Evolutionary conservation across 139 green algal genomes (phyloP).

Genomic region (Desmodesmus armatus): DNA sequence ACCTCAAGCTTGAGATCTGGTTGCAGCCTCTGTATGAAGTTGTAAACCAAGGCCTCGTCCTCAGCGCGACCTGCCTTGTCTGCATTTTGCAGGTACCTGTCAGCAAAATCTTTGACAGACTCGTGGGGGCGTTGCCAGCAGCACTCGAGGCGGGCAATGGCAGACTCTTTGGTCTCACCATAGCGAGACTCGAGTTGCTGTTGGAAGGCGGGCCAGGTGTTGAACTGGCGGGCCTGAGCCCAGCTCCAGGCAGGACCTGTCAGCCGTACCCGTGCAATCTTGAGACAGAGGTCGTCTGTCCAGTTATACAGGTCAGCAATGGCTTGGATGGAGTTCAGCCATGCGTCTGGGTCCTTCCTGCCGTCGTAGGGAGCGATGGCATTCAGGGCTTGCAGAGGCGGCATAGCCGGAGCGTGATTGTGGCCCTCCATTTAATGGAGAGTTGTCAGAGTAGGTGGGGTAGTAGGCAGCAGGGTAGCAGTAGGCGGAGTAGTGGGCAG

Average conservation of each 20-base stretch:
- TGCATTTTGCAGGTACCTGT: slow-evolving; percentile 2
- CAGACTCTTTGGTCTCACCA: not conserved
- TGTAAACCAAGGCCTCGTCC: not conserved
- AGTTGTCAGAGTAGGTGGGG: too few species aligned
- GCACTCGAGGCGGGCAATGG: not conserved
- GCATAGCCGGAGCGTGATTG: too few species aligned
- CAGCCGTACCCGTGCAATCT: not conserved
- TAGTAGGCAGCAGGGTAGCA: too few species aligned
- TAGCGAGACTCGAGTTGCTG: not conserved
- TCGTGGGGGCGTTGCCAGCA: not conserved
- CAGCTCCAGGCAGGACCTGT: not conserved
- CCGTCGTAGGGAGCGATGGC: not conserved
- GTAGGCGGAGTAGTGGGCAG: too few species aligned
- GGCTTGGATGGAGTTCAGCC: not conserved
- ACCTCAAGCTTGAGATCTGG: not conserved
- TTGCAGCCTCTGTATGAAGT: not conserved
- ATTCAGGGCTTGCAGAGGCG: not conserved
- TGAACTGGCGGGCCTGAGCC: not conserved
- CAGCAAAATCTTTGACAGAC: slow-evolving; percentile 9
- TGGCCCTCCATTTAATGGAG: too few species aligned
- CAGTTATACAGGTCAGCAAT: not conserved
- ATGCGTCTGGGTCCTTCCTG: not conserved
- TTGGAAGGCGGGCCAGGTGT: not conserved
- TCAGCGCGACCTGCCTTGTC: not conserved
- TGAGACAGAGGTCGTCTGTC: not conserved